Evolutionary conservation across 2,329 filamentous ascomycete species (phyloP), one percentile per base, ranked within the genome.

Genomic region (Blumeria graminis): DNA sequence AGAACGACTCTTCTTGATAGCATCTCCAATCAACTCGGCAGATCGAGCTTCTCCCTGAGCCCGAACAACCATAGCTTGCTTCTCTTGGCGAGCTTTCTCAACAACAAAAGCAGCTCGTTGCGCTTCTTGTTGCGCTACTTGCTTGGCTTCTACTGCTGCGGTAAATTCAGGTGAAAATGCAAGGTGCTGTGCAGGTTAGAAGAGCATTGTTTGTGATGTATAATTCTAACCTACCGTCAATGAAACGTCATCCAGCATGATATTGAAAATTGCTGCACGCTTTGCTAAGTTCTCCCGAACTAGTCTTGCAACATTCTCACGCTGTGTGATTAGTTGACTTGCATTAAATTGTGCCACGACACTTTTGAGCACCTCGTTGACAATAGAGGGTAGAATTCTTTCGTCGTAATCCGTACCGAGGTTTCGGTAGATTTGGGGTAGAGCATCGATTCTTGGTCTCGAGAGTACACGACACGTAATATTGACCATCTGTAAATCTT

Each of bases 401-500:
- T 98, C 92, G 66, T 98, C 92, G 68, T 96, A 98, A 71, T 98
- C 92, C 57, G 82, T 82, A 56, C 92, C 92, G 38, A 98, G 77
- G 0, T 92, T 98, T 62, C 92, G 79, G 77, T 96, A 98, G 67
- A 98, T 98, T 72, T 94, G 87, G 16, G 92, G 92, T 45, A 98
- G 80, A 35, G 89, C 85, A 62, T 86, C 81, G 66, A 98, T 74
- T 58, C 88, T 81, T 57, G 92, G 92, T 64, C 88, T 77, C 58
- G 90, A 95, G 56, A 98, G 85, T 58, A 98, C 92, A 86, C 92
- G 90, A 72, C 92, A 98, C 67, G 90, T 98, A 69, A 98, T 96
- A 78, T 98, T 98, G 68, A 96, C 92, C 92, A 98, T 98, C 75
- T 98, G 92, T 71, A 98, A 74, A 72, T 98, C 92, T 76, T 98